Evolutionary conservation across 805 yeast species (phyloP), one percentile per base, ranked within the genome.

Genomic region (Suhomyces sp.): DNA sequence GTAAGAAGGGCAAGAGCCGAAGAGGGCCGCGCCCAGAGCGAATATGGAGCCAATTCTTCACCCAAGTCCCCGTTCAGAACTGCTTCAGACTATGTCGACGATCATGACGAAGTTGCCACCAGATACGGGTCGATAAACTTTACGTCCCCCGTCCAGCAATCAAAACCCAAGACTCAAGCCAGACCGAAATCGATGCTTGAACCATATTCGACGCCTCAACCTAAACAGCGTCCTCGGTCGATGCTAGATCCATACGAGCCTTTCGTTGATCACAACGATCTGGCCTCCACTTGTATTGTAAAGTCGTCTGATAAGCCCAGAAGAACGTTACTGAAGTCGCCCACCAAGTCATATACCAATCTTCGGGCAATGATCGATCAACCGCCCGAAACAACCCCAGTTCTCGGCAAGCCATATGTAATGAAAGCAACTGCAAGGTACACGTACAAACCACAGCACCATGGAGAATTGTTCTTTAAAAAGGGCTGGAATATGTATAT

Each of bases 401-500:
- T 61, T 2, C 65, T 69, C 6, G 65, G 61, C 36, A 63, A 64
- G 29, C 65, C 63, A 29, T 75, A 65, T 48, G 58, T 66, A 17
- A 56, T 64, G 17, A 73, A 72, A 54, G 80, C 79, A 6, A 66
- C 57, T 48, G 76, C 80, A 1, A 63, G 67, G 54, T 76, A 74
- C 57, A 58, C 71, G 8, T 76, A 71, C 58, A 69, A 67, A 53
- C 72, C 78, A 3, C 76, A 73, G 50, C 73, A 72, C 47, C 68
- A 64, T 6, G 79, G 79, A 15, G 80, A 76, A 56, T 63, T 76
- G 26, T 56, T 54, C 35, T 75, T 76, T 64, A 68, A 60, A 49
- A 75, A 74, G 54, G 71, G 72, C 44, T 72, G 78, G 77, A 61
- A 72, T 45, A 70, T 76, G 68, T 76, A 66, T 53, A 66, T 76